These are phyloP conservation scores for Micractinium conductrix DNA, from an alignment of 139 green algal species.

Conservation along the genomic window DNA sequence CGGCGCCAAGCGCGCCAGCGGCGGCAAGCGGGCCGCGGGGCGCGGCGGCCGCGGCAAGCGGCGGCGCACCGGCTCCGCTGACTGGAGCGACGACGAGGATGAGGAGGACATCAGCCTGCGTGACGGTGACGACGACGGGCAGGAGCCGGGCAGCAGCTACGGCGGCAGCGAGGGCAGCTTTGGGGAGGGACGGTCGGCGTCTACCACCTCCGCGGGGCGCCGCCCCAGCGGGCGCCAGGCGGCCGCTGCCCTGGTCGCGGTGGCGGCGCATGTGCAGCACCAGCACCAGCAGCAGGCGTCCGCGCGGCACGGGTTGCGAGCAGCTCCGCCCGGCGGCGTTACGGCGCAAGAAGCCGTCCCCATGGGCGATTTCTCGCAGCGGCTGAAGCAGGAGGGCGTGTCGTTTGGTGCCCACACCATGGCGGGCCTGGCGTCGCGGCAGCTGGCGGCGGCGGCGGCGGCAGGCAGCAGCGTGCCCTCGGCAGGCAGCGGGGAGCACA, in stretches of 20 bases:
- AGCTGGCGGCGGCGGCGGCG: background rate
- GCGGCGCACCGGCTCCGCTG: background rate
- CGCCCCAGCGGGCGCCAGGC: background rate
- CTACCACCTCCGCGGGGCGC: background rate
- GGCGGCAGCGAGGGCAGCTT: background rate
- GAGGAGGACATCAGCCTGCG: background rate
- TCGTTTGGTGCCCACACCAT: background rate
- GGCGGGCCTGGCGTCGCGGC: background rate
- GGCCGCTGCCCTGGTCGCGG: background rate
- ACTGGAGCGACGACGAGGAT: conserved; percentile 3
- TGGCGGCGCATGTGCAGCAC: background rate
- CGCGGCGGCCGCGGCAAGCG: conserved; percentile 6
- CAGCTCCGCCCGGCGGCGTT: background rate
- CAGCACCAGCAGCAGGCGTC: background rate
- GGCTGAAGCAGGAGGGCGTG: background rate
- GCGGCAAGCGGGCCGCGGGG: background rate
- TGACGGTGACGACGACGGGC: background rate
- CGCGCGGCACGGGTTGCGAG: background rate
- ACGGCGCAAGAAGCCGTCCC: background rate
- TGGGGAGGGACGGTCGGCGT: background rate
- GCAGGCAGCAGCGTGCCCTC: background rate
- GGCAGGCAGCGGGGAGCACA: background rate
- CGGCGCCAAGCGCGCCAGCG: background rate
- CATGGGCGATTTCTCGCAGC: background rate
- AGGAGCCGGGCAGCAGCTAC: background rate